phyloP scores from a whole-genome alignment of 208 protist species.

The Leishmania amazonensis region DNA sequence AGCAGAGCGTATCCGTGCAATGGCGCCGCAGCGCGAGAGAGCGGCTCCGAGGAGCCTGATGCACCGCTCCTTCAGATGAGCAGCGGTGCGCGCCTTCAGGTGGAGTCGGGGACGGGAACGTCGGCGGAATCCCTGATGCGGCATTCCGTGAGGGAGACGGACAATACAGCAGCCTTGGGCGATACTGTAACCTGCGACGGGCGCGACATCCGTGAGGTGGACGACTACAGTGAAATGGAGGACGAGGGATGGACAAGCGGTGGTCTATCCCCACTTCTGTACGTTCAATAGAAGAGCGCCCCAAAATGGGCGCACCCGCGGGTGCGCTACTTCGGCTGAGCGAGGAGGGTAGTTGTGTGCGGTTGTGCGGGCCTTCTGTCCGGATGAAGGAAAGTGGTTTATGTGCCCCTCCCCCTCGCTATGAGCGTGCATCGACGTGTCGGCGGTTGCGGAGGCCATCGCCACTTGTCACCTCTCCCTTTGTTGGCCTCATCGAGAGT shows the following conservation, averaged over 20 bases:
- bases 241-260: neutral
- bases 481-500: neutral
- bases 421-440: neutral
- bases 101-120: neutral
- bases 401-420: neutral
- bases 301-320: neutral
- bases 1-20: neutral
- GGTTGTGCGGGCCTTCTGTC: neutral
- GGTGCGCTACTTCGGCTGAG: neutral
- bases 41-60: neutral
- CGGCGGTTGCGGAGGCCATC: neutral
- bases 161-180: neutral
- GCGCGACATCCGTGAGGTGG: neutral
- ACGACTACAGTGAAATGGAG: too few relatives aligned
- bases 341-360: neutral
- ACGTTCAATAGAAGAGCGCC: constrained; percentile 1
- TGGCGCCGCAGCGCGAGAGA: neutral
- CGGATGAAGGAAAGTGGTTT: neutral
- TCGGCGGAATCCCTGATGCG: neutral
- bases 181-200: neutral
- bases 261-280: neutral
- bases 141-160: neutral
- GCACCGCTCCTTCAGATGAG: neutral
- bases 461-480: neutral
- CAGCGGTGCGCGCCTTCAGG: neutral